A percentile compares a stretch with the other conserved stretches of the same genome.
Evolutionary conservation across 768 basidiomycete genomes (phyloP).

Genomic region (Rhizopogon vesiculosus): DNA sequence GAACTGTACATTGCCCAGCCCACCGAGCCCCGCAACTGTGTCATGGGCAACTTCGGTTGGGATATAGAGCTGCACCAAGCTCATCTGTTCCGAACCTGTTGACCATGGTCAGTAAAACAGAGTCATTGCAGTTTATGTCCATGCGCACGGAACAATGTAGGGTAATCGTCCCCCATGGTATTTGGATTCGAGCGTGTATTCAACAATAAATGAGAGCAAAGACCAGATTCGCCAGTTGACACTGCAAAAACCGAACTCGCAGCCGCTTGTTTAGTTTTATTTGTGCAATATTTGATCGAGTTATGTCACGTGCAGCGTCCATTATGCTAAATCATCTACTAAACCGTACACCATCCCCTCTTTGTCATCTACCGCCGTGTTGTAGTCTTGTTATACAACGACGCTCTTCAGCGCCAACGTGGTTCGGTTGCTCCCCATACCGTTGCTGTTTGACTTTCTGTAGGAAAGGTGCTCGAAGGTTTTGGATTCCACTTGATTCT

Average conservation of each 20-base stretch:
- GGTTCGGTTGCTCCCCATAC: too few relatives aligned
- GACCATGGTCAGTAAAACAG: constrained; percentile 7
- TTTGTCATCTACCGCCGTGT: too few relatives aligned
- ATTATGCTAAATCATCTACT: too few relatives aligned
- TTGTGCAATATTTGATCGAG: not conserved
- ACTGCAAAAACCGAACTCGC: not conserved
- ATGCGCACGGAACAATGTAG: constrained; percentile 71
- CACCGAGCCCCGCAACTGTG: constrained; percentile 91
- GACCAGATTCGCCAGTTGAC: not conserved
- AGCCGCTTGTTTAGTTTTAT: not conserved
- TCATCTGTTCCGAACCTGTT: constrained; percentile 95
- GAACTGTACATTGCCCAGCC: constrained; percentile 94
- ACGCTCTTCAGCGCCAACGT: too few relatives aligned
- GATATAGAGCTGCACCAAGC: constrained; percentile 94
- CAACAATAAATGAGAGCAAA: not conserved
- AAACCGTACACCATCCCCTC: too few relatives aligned
- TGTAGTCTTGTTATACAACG: too few relatives aligned
- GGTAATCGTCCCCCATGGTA: constrained; percentile 73
- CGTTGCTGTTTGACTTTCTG: too few relatives aligned
- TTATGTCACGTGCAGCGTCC: too few relatives aligned
- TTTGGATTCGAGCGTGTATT: not conserved
- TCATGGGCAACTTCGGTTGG: constrained; percentile 98
- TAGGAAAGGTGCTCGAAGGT: too few relatives aligned
- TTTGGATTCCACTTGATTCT: too few relatives aligned
- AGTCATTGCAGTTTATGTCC: not conserved